Conservation (phyloP, 352 stramenopile genomes). For the Globisporangium canariense region DNA sequence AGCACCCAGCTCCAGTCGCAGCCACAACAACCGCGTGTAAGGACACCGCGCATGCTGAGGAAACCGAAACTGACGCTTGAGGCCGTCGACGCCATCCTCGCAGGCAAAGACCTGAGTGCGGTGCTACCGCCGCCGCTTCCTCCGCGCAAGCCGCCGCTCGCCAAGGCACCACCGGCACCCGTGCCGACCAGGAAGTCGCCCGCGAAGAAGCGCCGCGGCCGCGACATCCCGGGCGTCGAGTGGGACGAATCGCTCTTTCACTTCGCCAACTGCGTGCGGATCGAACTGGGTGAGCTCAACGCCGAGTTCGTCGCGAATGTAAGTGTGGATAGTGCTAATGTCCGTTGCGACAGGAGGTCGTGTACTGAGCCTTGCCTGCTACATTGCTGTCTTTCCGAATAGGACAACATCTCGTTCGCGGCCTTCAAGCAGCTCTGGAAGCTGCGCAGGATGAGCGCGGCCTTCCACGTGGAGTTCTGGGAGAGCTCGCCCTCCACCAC, state of each 20-base stretch:
- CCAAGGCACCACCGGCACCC: background rate
- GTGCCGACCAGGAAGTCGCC: background rate
- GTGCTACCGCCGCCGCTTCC: background rate
- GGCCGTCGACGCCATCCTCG: background rate
- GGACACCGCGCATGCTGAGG: background rate
- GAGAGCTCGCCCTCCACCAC: slow-evolving; percentile 52
- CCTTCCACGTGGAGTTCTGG: slow-evolving; percentile 79
- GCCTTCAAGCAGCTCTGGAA: slow-evolving; percentile 53
- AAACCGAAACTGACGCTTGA: background rate
- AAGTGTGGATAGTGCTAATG: background rate
- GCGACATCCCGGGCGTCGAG: slow-evolving; percentile 20
- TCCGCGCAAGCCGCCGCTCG: slow-evolving; percentile 1
- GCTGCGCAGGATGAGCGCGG: slow-evolving; percentile 37
- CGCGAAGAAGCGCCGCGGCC: slow-evolving; percentile 5
- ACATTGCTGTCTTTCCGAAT: background rate
- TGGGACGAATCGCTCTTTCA: slow-evolving; percentile 34
- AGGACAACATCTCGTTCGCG: slow-evolving; percentile 32
- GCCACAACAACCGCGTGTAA: background rate
- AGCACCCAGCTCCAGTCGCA: background rate
- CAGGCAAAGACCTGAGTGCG: background rate
- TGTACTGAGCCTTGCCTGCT: background rate
- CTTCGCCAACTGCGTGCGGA: slow-evolving; percentile 32
- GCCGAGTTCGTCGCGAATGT: slow-evolving; percentile 33
- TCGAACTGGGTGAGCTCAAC: slow-evolving; percentile 38
- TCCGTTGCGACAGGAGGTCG: too few species aligned